These are phyloP conservation scores for Colletotrichum abscissum DNA, from an alignment of 2,329 filamentous ascomycete genomes.

Conservation along the genomic window DNA sequence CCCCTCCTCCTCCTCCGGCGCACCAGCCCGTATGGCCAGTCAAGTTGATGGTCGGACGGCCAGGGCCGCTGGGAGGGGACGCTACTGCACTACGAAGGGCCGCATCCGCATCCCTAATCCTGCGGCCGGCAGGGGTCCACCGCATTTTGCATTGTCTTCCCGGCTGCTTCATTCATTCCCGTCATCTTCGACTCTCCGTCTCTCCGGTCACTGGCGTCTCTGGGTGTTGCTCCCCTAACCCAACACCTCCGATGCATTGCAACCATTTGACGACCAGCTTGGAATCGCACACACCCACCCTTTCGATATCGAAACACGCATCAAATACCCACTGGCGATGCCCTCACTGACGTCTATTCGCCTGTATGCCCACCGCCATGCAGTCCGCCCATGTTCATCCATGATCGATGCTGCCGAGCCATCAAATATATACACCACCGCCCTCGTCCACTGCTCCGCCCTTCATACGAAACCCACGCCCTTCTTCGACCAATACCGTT, in stretches of 20 bases:
- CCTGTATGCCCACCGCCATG: constrained; percentile 9
- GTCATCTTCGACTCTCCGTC: constrained; percentile 1
- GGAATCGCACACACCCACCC: constrained; percentile 25
- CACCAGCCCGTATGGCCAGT: constrained; percentile 20
- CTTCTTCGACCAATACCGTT: constrained; percentile 9
- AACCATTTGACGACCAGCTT: not conserved
- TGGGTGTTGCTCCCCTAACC: constrained; percentile 16
- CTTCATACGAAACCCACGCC: constrained; percentile 4
- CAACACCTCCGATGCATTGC: constrained; percentile 11
- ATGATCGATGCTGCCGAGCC: constrained; percentile 18
- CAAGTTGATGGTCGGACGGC: not conserved
- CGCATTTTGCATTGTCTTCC: constrained; percentile 14
- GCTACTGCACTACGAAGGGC: constrained; percentile 33
- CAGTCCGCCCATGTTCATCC: not conserved
- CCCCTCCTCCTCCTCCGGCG: constrained; percentile 6
- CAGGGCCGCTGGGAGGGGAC: constrained; percentile 29
- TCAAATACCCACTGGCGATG: constrained; percentile 29
- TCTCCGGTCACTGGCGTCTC: not conserved
- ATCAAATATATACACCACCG: not conserved
- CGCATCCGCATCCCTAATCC: constrained; percentile 34
- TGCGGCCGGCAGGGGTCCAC: constrained; percentile 22
- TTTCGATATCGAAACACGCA: constrained; percentile 9
- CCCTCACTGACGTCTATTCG: constrained; percentile 34
- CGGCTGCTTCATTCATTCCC: not conserved
- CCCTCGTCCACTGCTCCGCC: not conserved